These are phyloP conservation scores for Herpetospermum pedunculosum DNA, from an alignment of 306 rosid genomes.

Conservation along the genomic window DNA sequence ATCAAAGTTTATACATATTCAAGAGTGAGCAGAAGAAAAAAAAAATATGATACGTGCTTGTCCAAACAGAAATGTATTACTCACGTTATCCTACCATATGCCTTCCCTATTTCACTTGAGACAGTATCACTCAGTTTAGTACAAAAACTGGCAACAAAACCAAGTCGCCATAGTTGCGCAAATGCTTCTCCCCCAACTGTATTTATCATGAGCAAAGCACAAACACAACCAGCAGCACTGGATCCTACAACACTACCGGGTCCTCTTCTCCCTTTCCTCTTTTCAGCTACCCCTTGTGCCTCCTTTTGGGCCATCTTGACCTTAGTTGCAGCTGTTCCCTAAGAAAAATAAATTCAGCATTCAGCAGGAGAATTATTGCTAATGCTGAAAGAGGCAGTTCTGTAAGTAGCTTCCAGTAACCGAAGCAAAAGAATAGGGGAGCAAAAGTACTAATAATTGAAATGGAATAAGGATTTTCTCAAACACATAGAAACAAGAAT, in stretches of 20 bases:
- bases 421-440: background rate
- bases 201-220: slow-evolving; percentile 60
- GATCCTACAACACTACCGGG: slow-evolving; percentile 94
- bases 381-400: background rate
- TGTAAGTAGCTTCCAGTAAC: background rate
- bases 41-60: background rate
- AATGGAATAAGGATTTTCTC: background rate
- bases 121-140: slow-evolving; percentile 94
- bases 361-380: background rate
- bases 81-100: slow-evolving; percentile 88
- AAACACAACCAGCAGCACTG: slow-evolving; percentile 91
- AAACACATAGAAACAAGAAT: background rate
- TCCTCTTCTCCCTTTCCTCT: slow-evolving; percentile 91
- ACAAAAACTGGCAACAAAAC: slow-evolving; percentile 92
- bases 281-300: slow-evolving; percentile 93
- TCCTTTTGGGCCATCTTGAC: slow-evolving; percentile 86
- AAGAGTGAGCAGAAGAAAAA: background rate
- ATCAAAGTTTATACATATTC: background rate
- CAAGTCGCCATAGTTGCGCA: slow-evolving; percentile 67
- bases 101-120: slow-evolving; percentile 98
- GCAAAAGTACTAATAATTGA: background rate
- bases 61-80: slow-evolving; percentile 11
- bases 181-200: slow-evolving; percentile 58
- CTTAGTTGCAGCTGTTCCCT: slow-evolving; percentile 94
- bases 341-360: background rate